phyloP scores from a whole-genome alignment of 768 basidiomycete species.

The Amanita thiersii region DNA sequence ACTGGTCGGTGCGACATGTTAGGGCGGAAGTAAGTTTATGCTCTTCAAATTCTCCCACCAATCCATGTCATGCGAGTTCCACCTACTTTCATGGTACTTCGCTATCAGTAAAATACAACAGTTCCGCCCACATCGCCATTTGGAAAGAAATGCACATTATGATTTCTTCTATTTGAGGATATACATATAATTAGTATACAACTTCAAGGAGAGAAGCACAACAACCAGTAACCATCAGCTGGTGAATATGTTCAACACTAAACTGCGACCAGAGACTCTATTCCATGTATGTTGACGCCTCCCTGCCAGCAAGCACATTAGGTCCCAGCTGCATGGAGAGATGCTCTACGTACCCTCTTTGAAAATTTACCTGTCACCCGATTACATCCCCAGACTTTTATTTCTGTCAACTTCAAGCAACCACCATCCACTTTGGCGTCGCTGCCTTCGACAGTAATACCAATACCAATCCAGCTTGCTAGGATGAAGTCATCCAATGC shows the following conservation, averaged over 20 bases:
- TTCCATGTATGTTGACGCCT: slow-evolving; percentile 23
- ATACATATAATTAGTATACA: no score
- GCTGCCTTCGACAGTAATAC: slow-evolving; percentile 11
- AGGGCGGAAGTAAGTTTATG: no score
- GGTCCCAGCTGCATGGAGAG: not conserved
- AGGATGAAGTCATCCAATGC: slow-evolving; percentile 77
- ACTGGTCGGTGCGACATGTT: no score
- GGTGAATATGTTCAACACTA: not conserved
- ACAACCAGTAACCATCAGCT: no score
- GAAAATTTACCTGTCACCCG: slow-evolving; percentile 32
- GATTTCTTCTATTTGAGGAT: no score
- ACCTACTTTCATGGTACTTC: no score
- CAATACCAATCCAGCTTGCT: slow-evolving; percentile 50
- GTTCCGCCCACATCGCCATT: no score
- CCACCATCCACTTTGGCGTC: slow-evolving; percentile 18
- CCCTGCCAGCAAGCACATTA: slow-evolving; percentile 14
- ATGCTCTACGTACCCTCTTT: slow-evolving; percentile 24
- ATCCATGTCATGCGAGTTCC: no score
- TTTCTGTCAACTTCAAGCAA: slow-evolving; percentile 31
- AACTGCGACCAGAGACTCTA: slow-evolving; percentile 16
- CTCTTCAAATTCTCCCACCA: no score
- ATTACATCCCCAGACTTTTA: slow-evolving; percentile 52
- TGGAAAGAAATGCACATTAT: no score
- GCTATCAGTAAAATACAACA: no score
- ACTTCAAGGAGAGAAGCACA: no score